Base-by-base conservation (phyloP, 768 basidiomycete species). In the Tulasnella sp. region DNA sequence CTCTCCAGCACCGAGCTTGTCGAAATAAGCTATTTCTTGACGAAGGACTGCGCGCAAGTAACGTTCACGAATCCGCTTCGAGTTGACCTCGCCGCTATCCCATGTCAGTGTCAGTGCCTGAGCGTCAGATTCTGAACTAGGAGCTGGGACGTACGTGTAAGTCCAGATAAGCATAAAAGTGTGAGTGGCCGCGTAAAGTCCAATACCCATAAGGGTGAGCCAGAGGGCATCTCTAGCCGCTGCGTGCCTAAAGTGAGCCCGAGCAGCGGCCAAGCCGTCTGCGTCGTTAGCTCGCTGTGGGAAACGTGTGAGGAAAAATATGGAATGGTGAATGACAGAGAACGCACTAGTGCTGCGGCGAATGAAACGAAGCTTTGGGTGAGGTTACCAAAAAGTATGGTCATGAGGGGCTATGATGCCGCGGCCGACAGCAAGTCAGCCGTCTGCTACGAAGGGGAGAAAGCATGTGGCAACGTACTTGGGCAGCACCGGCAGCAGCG, bases 11-110 rank as follows among this genome's bases (percentile, higher is more conserved):
- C 85, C 58, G 25, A 64, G 58, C 29, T 64, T 64, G 58, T 64
- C 58, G 15, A 64, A 85, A 81, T 81, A 86, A 31, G 84, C 85
- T 68, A 85, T 81, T 74, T 82, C 85, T 76, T 86, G 85, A 5
- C 85, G 80, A 0, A 86, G 79, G 22, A 85, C 58, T 64, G 58
- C 58, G 6, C 58, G 58, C 9, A 64, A 11, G 15, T 64, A 64
- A 34, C 31, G 58, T 64, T 64, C 84, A 37, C 86, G 79, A 45
- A 86, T 80, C 17, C 85, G 78, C 54, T 82, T 81, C 2, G 85
- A 81, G 17, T 81, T 82, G 17, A 80, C 72, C 74, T 86, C 86
- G 38, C 84, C 85, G 25, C 84, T 84, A 67, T 80, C 82, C 77
- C 83, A 22, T 22, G 22, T 34, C 3, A n/a, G n/a, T 64, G 58